A percentile compares a stretch with the other conserved stretches of the same genome.
These are phyloP conservation scores for Amanita exitialis DNA, from an alignment of 768 basidiomycete species.

Conservation along the genomic window DNA sequence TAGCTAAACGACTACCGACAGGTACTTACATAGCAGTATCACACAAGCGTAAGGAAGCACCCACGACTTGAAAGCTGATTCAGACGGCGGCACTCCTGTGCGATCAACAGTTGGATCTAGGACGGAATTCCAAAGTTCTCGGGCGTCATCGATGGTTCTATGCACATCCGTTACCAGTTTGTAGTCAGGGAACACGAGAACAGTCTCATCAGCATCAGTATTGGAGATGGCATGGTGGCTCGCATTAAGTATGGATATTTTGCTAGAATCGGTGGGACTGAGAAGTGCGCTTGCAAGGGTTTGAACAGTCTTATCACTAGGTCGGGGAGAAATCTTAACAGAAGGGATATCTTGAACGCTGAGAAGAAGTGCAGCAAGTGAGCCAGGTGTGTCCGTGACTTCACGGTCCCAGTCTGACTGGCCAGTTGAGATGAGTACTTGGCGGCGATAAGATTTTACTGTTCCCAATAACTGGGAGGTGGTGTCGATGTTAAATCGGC, in stretches of 20 bases:
- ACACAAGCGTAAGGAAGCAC: constrained; percentile 84
- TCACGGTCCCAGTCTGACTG: constrained; percentile 83
- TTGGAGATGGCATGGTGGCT: constrained; percentile 70
- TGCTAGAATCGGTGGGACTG: constrained; percentile 39
- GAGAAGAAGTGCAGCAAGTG: constrained; percentile 56
- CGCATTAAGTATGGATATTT: constrained; percentile 73
- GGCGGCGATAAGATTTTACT: constrained; percentile 74
- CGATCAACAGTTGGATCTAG: constrained; percentile 51
- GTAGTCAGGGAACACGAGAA: constrained; percentile 90
- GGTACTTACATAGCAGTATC: constrained; percentile 72
- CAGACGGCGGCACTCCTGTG: constrained; percentile 30
- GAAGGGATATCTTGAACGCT: constrained; percentile 21
- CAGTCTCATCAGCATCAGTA: constrained; percentile 56
- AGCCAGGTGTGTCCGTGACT: constrained; percentile 59
- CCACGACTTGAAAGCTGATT: constrained; percentile 54
- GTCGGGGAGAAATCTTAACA: constrained; percentile 13
- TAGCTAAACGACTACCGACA: constrained; percentile 3
- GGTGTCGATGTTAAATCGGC: constrained; percentile 68
- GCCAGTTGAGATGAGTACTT: constrained; percentile 88
- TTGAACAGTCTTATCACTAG: constrained; percentile 18
- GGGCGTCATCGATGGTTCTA: constrained; percentile 53
- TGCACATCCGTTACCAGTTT: constrained; percentile 70
- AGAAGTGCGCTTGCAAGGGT: constrained; percentile 42
- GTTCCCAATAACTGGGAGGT: constrained; percentile 78
- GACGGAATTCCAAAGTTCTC: constrained; percentile 53